Evolutionary conservation across 805 yeast genomes (phyloP).

Genomic region (Metschnikowia chrysomelidarum): DNA sequence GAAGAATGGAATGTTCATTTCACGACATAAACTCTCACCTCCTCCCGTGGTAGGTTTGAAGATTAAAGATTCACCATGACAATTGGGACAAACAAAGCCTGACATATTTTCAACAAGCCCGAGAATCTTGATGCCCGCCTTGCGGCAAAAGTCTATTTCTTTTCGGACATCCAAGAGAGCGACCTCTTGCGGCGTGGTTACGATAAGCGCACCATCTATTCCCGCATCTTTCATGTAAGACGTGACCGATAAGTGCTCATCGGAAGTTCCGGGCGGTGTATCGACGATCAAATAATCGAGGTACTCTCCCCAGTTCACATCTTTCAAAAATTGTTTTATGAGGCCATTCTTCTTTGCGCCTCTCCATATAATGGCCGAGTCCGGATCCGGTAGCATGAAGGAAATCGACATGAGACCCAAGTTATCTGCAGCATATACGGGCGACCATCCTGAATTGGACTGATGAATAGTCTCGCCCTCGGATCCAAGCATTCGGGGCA

Average conservation of each 20-base stretch:
- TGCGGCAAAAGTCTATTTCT: constrained; percentile 91
- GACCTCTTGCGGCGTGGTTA: constrained; percentile 98
- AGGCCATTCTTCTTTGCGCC: constrained; percentile 94
- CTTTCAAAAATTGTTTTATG: constrained; percentile 89
- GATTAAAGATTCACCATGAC: constrained; percentile 85
- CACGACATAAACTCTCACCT: constrained; percentile 80
- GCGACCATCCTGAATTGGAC: constrained; percentile 93
- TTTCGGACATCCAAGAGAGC: constrained; percentile 92
- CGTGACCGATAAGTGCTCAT: constrained; percentile 90
- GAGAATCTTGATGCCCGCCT: constrained; percentile 80
- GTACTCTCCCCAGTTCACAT: constrained; percentile 87
- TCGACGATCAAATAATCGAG: constrained; percentile 86
- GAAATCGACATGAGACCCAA: constrained; percentile 94
- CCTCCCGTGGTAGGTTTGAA: constrained; percentile 98
- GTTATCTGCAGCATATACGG: constrained; percentile 93
- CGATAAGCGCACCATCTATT: constrained; percentile 90
- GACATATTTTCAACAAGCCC: constrained; percentile 98
- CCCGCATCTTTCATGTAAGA: constrained; percentile 86
- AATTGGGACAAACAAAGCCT: constrained; percentile 95
- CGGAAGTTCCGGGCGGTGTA: constrained; percentile 98
- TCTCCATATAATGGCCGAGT: constrained; percentile 95
- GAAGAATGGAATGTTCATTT: constrained; percentile 70
- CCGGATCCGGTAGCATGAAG: constrained; percentile 89
- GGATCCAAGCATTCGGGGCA: constrained; percentile 93
- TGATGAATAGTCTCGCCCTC: constrained; percentile 82